Conservation (phyloP, 345 rosid species). For the Psidium guajava region DNA sequence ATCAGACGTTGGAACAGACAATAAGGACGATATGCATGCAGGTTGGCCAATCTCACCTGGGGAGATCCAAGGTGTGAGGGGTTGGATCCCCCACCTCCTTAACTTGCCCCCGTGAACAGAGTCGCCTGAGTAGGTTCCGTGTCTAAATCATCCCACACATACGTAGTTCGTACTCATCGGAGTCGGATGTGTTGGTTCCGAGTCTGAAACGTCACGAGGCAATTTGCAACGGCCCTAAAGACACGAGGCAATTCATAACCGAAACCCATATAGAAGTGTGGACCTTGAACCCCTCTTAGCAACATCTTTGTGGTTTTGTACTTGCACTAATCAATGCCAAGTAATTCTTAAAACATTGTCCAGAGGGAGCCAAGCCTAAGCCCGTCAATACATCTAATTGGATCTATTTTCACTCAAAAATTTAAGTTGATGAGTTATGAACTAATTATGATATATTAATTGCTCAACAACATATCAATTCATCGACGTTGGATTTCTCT, state of each 20-base stretch:
- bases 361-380: too few species aligned
- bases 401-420: fast-evolving
- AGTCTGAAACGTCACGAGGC: background rate
- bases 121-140: background rate
- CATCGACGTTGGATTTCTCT: too few species aligned
- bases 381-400: too few species aligned
- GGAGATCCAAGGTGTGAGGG: background rate
- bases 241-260: background rate
- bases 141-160: background rate
- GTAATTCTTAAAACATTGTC: too few species aligned
- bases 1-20: background rate
- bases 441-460: too few species aligned
- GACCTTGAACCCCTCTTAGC: background rate
- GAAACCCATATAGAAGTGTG: background rate
- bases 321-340: background rate
- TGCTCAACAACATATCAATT: too few species aligned
- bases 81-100: background rate
- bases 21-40: background rate
- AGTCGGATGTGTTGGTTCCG: too few species aligned
- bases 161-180: background rate
- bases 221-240: background rate
- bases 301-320: background rate
- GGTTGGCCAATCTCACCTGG: background rate
- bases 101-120: background rate
- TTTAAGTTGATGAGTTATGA: too few species aligned